Evolutionary conservation across 768 basidiomycete species (phyloP), one percentile per base, ranked within the genome.

Genomic region (Russula griseocarnosa): DNA sequence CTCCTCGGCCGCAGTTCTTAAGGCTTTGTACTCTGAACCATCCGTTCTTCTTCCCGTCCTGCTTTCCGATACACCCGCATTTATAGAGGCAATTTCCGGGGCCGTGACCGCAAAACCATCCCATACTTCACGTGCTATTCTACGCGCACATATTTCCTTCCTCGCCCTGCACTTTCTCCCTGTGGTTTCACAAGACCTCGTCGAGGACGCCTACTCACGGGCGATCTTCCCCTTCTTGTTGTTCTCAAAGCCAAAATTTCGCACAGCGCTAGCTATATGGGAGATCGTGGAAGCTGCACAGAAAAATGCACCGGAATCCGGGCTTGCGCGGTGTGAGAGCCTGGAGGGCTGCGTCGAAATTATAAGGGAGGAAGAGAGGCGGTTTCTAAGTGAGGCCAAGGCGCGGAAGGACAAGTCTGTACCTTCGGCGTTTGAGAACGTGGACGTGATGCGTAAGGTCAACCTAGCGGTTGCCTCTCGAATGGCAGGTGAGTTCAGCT

Each of bases 221-320:
- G 71, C 86, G 1, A 73, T 95, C 59, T 89, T 92, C 71, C 88
- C 92, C 0, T 83, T 84, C 70, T 75, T 95, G 50, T 72, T 95
- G 18, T 87, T 83, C 68, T 87, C 90, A 8, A 92, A 88, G 70
- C 74, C 87, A 3, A 81, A 86, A 56, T 82, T 86, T 65, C 86
- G 84, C 70, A 87, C 83, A 0, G 79, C 84, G 0, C 79, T 82
- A 24, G 71, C 80, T n/a, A 83, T 86, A 0, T 95, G 93, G 93
- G 85, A 86, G 60, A 73, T 82, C n/a, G 71, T 94, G n/a, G 79
- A 78, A 55, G 71, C 55, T 67, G 66, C n/a, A 67, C 73, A 61
- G 68, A 73, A 70, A 52, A 71, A 50, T 6, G 58, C 22, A 10
- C 69, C 50, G 34, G 70, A 63, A 9, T 53, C 11, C 38, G 68